These are phyloP conservation scores for Collybiopsis confluens DNA, from an alignment of 768 basidiomycete genomes.

Conservation along the genomic window DNA sequence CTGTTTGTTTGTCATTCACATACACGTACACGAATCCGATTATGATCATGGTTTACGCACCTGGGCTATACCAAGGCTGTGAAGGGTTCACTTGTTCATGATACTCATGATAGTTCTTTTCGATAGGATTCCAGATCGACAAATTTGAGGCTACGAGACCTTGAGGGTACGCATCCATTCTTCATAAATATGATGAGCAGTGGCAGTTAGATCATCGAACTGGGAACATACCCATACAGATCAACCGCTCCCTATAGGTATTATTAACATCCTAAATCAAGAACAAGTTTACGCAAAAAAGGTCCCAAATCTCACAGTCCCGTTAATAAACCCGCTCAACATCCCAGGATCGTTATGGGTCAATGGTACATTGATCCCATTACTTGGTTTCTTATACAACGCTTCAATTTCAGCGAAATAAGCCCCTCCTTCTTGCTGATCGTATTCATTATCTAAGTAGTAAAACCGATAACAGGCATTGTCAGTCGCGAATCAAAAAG, in stretches of 20 bases:
- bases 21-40: neutral
- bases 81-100: conserved; percentile 48
- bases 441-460: conserved; percentile 55
- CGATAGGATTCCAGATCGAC: conserved; percentile 56
- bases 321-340: conserved; percentile 38
- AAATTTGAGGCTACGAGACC: conserved; percentile 78
- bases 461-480: too few species aligned
- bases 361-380: conserved; percentile 45
- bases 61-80: conserved; percentile 70
- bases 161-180: conserved; percentile 72
- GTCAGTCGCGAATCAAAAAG: too few species aligned
- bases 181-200: conserved; percentile 14
- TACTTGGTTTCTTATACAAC: conserved; percentile 22
- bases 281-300: neutral
- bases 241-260: conserved; percentile 60
- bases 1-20: neutral
- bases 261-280: neutral
- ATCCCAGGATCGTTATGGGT: conserved; percentile 48
- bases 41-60: conserved; percentile 26
- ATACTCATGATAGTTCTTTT: conserved; percentile 59
- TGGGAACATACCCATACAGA: conserved; percentile 54
- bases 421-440: conserved; percentile 31
- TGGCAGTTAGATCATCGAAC: neutral
- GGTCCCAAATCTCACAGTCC: too few species aligned
- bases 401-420: conserved; percentile 43